Evolutionary conservation across 2,329 filamentous ascomycete genomes (phyloP), one percentile per base, ranked within the genome.

Genomic region (Didymella glomerata): DNA sequence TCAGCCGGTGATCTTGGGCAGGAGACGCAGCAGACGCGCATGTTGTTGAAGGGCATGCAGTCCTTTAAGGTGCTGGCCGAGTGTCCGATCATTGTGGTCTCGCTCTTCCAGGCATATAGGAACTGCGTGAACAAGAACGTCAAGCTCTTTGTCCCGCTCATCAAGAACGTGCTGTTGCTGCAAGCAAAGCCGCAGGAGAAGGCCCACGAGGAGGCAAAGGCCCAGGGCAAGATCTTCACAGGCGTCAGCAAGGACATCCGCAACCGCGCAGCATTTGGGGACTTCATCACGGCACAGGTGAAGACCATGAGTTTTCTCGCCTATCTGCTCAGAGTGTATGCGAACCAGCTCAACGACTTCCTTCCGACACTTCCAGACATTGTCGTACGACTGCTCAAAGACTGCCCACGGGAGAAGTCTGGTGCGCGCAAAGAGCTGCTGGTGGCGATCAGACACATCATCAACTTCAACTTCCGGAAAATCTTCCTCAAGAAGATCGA

Each of bases 301-400:
- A 98, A 99, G 82, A 98, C 94, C 0, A 98, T 99, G 94, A 98
- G 93, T 71, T 99, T 99, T 71, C 77, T 99, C 66, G 96, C 96
- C 1, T 99, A 98, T 73, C 81, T 99, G 0, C 84, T 99, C 13
- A 84, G 95, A 42, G 90, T 96, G 47, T 96, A 97, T 76, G 88
- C 93, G 2, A 89, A 90, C 57, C 91, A 97, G 65, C 81, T 99
- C 10, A 87, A 88, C 11, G 95, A 99, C 68, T 98, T 99, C 69
- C 81, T 99, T 27, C 90, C 88, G 0, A 90, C 88, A 0, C 81
- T 99, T 16, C 95, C 95, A 0, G 89, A 90, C 32, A 94, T 98
- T 36, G 92, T 98, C 3, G 92, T 99, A 7, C 87, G 95, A 6
- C 80, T 99, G 45, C 82, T 99, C 45, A 92, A 96, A 72, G 95